A percentile compares a stretch with the other conserved stretches of the same genome.
phyloP scores from a whole-genome alignment of 306 rosid genomes.

The Fragaria vesca region DNA sequence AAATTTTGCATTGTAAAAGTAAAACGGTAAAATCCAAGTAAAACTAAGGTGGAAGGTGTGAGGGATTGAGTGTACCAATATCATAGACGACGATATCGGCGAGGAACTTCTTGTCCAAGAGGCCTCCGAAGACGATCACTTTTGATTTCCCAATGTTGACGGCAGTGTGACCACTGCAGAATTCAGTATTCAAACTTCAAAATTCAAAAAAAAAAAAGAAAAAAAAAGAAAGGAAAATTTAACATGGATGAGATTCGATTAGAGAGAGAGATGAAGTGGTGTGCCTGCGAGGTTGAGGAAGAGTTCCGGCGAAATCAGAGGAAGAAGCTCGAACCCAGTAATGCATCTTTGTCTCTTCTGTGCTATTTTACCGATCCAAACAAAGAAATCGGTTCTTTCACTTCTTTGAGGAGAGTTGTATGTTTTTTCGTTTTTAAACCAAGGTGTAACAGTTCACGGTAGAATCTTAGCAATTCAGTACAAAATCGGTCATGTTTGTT shows the following conservation, averaged over 20 bases:
- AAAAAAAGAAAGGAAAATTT: neutral
- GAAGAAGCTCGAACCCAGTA: conserved; percentile 84
- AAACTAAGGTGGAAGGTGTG: neutral
- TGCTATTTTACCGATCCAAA: no score
- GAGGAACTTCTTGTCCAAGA: conserved; percentile 81
- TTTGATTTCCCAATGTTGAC: conserved; percentile 83
- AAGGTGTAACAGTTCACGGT: no score
- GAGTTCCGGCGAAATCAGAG: conserved; percentile 74
- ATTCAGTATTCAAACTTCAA: no score
- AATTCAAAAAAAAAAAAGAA: neutral
- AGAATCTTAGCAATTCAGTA: no score
- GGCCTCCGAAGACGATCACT: conserved; percentile 91
- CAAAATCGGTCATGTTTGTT: no score
- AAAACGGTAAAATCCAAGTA: neutral
- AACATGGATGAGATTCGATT: neutral
- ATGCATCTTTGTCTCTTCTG: conserved; percentile 43
- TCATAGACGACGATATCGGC: conserved; percentile 73
- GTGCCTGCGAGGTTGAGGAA: conserved; percentile 84
- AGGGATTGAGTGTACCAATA: conserved; percentile 35
- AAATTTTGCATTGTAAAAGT: neutral
- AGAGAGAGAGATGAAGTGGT: neutral
- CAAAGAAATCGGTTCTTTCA: no score
- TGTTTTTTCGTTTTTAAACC: no score
- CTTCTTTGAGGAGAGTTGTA: no score
- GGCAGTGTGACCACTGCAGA: conserved; percentile 77